Evolutionary conservation across 177 flowering plant species (phyloP).

Genomic region (Vitis hybrid): DNA sequence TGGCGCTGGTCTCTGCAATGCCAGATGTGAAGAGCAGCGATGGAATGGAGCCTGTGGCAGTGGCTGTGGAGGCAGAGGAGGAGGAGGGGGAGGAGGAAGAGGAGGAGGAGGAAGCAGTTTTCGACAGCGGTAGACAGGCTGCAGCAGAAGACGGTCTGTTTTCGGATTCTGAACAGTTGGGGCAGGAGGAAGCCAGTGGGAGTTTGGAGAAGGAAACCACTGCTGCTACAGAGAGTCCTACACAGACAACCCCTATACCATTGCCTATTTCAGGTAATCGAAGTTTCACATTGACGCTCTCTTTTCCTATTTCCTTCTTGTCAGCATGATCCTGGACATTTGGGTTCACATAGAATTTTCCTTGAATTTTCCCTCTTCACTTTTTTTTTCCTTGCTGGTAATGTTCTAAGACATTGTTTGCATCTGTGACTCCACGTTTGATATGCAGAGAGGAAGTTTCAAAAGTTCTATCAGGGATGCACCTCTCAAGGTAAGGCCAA

Average conservation of each 20-base stretch:
- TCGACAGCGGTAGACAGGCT: slow-evolving; percentile 14
- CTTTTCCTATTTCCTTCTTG: too few species aligned
- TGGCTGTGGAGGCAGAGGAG: slow-evolving; percentile 4
- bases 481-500: too few species aligned
- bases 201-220: slow-evolving; percentile 14
- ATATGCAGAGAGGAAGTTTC: too few species aligned
- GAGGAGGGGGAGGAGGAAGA: slow-evolving; percentile 17
- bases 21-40: slow-evolving; percentile 10
- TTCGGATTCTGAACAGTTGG: slow-evolving; percentile 24
- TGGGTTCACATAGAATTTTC: too few species aligned
- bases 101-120: slow-evolving; percentile 10
- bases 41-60: not conserved
- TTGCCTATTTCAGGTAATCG: slow-evolving; percentile 26
- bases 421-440: too few species aligned
- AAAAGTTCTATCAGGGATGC: too few species aligned
- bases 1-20: not conserved
- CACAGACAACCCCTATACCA: slow-evolving; percentile 9
- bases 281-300: not conserved
- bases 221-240: slow-evolving; percentile 1
- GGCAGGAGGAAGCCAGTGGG: slow-evolving; percentile 11
- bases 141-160: slow-evolving; percentile 23
- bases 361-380: too few species aligned
- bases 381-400: too few species aligned
- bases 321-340: too few species aligned
- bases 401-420: too few species aligned